A percentile compares a stretch with the other conserved stretches of the same genome.
phyloP scores from a whole-genome alignment of 225 moss, liverwort and hornwort genomes.

The Polytrichum commune region DNA sequence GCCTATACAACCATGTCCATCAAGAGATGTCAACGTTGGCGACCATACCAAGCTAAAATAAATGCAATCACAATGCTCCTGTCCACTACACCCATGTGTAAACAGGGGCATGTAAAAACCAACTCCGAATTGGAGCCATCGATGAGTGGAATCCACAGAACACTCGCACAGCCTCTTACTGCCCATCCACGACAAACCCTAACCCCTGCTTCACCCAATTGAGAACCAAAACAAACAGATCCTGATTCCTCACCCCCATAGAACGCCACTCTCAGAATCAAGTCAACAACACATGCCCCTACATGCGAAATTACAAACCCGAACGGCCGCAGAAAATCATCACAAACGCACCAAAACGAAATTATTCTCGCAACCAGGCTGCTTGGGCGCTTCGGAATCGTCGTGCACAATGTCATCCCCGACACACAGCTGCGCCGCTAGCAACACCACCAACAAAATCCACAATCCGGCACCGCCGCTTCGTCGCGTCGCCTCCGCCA shows the following conservation, averaged over 20 bases:
- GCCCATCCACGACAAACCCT: not conserved
- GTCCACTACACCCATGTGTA: too few relatives aligned
- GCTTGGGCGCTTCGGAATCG: conserved; percentile 35
- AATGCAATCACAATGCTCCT: too few relatives aligned
- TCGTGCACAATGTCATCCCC: conserved; percentile 36
- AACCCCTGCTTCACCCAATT: not conserved
- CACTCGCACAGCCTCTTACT: not conserved
- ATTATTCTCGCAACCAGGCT: conserved; percentile 52
- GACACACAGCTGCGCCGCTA: conserved; percentile 26
- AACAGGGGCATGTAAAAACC: too few relatives aligned
- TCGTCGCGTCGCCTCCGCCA: not conserved
- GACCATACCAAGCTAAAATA: too few relatives aligned
- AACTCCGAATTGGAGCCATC: not conserved
- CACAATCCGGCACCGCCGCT: not conserved
- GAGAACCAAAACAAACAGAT: not conserved
- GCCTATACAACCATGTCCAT: not conserved
- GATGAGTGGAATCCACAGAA: not conserved
- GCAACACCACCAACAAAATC: conserved; percentile 18
- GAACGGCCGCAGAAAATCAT: too few relatives aligned
- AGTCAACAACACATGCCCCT: not conserved
- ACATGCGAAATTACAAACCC: not conserved
- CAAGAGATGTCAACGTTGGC: not conserved
- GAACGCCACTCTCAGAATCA: not conserved
- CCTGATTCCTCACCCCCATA: not conserved
- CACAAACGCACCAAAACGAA: conserved; percentile 38